Base-by-base conservation (phyloP, 768 basidiomycete species). In the Russula vinacea region DNA sequence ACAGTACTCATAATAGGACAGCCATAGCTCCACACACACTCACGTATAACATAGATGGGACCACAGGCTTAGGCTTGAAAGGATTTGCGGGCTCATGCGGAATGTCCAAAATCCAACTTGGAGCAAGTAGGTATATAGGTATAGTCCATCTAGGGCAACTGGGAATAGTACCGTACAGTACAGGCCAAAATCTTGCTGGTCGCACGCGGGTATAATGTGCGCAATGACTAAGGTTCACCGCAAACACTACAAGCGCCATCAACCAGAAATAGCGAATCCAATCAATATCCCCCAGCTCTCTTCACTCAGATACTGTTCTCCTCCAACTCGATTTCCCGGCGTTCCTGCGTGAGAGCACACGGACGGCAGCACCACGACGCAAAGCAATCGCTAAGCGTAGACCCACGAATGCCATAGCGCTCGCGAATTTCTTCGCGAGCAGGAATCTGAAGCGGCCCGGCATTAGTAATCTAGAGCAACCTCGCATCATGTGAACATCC, bases 271-370 rank as follows among this genome's bases (percentile, higher is more conserved):
- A 22, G 13, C 45, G 11, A 47, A 47, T 22, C 11, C 29, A 2
- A 29, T 29, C 29, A 29, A 2, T 29, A 29, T 29, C 5, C 5
- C 29, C 35, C 22, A 10, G 19, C n/a, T 45, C n/a, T 9, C 9
- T 14, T 14, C 39, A 5, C 29, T 22, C 17, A 50, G 49, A 73
- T 70, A 62, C 76, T 78, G 61, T 72, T 69, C 69, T 82, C 81
- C 68, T 83, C 82, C 59, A 79, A 69, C 68, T 78, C 77, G 7
- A 83, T 67, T 65, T 84, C 81, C 29, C 77, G 74, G 37, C 74
- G 73, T 64, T 80, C 81, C 70, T 84, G 83, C 0, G 76, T 76
- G 47, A 84, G 78, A n/a, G 76, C 75, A 70, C 83, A 84, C 16
- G 81, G 75, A 0, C 67, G 64, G 69, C 83, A 84, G 59, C 73